Evolutionary conservation across 2,329 filamentous ascomycete genomes (phyloP).

Genomic region (Microthyrium microscopicum): DNA sequence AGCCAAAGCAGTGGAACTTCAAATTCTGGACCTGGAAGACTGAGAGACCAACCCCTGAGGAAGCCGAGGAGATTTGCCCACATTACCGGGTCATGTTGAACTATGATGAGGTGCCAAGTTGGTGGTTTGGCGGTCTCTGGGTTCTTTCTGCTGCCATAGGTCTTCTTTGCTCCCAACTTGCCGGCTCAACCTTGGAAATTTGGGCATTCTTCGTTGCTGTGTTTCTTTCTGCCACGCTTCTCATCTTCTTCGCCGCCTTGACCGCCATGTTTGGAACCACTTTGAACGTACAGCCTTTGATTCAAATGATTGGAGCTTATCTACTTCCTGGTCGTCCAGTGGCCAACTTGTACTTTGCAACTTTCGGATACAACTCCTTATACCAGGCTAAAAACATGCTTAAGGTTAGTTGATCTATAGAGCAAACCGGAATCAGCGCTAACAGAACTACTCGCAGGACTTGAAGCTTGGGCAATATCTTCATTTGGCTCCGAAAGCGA

Average conservation of each 20-base stretch:
- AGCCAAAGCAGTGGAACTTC: constrained; percentile 10
- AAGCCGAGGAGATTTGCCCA: constrained; percentile 15
- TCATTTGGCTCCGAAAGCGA: constrained; percentile 24
- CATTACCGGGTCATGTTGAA: constrained; percentile 18
- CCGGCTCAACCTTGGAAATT: constrained; percentile 16
- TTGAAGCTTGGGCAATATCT: constrained; percentile 24
- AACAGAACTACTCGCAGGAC: constrained; percentile 10
- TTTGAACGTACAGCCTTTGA: constrained; percentile 12
- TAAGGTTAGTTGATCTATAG: too few relatives aligned
- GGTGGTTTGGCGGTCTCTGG: constrained; percentile 17
- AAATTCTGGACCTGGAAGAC: constrained; percentile 14
- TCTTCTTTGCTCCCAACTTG: constrained; percentile 13
- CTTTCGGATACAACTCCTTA: constrained; percentile 18
- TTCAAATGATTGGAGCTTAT: constrained; percentile 10
- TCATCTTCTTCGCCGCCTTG: constrained; percentile 15
- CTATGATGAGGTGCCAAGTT: constrained; percentile 16
- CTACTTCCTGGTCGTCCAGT: constrained; percentile 19
- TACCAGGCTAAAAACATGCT: constrained; percentile 13
- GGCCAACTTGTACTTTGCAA: constrained; percentile 28
- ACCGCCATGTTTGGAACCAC: constrained; percentile 12
- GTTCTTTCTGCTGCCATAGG: constrained; percentile 12
- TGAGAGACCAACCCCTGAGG: constrained; percentile 9
- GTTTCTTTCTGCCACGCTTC: constrained; percentile 11
- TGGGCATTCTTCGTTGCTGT: constrained; percentile 17
- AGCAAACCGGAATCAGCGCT: too few relatives aligned